Conservation (phyloP, 257 asterid species). For the Nicotiana tabacum region DNA sequence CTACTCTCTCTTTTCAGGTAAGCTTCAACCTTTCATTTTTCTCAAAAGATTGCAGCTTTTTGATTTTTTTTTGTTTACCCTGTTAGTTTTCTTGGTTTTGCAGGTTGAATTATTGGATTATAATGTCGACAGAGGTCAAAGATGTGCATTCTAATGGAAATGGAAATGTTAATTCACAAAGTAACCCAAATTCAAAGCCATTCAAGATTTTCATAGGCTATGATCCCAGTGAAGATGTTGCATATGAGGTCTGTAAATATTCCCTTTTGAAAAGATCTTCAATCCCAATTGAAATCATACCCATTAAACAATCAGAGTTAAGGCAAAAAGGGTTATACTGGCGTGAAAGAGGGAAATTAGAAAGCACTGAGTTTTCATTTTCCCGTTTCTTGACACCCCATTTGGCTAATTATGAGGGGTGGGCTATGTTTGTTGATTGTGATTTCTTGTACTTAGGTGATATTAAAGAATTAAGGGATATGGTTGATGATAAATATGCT, state of each 20-base stretch:
- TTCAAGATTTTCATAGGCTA: constrained; percentile 80
- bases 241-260: constrained; percentile 74
- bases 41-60: neutral
- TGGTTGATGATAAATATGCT: constrained; percentile 65
- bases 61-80: neutral
- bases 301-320: constrained; percentile 73
- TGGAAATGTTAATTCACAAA: neutral
- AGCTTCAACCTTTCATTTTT: neutral
- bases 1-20: neutral
- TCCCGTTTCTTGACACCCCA: constrained; percentile 72
- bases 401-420: constrained; percentile 55
- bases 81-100: neutral
- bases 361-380: constrained; percentile 87
- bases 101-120: constrained; percentile 17
- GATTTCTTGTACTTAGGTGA: constrained; percentile 74
- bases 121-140: constrained; percentile 20
- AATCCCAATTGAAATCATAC: constrained; percentile 58
- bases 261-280: constrained; percentile 65
- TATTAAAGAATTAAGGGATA: constrained; percentile 49
- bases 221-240: constrained; percentile 69
- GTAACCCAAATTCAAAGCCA: constrained; percentile 8
- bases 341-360: constrained; percentile 76
- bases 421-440: constrained; percentile 94
- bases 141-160: constrained; percentile 17
- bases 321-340: constrained; percentile 59